These are phyloP conservation scores for Piloderma croceum DNA, from an alignment of 768 basidiomycete species.

Conservation along the genomic window DNA sequence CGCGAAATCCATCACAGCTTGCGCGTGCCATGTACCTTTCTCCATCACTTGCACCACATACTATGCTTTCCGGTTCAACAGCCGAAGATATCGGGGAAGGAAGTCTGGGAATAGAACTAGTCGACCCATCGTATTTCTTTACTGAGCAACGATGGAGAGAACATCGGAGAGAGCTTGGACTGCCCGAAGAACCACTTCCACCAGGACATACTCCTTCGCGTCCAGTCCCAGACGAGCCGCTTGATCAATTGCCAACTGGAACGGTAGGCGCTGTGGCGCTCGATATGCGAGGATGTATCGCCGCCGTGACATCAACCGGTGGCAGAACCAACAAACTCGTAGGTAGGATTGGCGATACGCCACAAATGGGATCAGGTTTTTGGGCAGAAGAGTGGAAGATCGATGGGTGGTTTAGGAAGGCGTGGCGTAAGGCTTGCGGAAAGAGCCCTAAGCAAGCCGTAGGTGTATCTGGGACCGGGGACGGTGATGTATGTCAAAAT, in stretches of 20 bases:
- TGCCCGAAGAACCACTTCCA: conserved; percentile 73
- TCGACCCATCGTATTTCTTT: conserved; percentile 75
- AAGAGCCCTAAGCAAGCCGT: conserved; percentile 39
- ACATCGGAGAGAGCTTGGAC: conserved; percentile 65
- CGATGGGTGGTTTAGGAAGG: conserved; percentile 25
- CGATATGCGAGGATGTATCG: conserved; percentile 69
- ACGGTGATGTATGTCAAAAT: conserved; percentile 62
- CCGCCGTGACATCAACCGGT: conserved; percentile 71
- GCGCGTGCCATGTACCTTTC: conserved; percentile 65
- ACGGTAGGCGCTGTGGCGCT: conserved; percentile 85
- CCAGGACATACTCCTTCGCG: conserved; percentile 34
- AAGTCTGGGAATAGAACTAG: conserved; percentile 47
- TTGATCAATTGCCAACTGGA: conserved; percentile 64
- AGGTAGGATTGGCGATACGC: conserved; percentile 81
- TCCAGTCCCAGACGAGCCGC: conserved; percentile 15
- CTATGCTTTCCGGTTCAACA: conserved; percentile 61
- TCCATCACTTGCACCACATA: conserved; percentile 57
- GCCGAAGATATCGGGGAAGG: conserved; percentile 57
- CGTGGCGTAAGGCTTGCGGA: conserved; percentile 38
- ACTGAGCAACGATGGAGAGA: conserved; percentile 72
- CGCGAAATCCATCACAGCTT: conserved; percentile 69
- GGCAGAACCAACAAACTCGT: conserved; percentile 80
- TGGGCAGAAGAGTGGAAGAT: conserved; percentile 78
- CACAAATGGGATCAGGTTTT: conserved; percentile 70
- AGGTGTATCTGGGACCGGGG: conserved; percentile 80